phyloP scores from a whole-genome alignment of 2,329 filamentous ascomycete species.

The Phyllosticta ampelicida region DNA sequence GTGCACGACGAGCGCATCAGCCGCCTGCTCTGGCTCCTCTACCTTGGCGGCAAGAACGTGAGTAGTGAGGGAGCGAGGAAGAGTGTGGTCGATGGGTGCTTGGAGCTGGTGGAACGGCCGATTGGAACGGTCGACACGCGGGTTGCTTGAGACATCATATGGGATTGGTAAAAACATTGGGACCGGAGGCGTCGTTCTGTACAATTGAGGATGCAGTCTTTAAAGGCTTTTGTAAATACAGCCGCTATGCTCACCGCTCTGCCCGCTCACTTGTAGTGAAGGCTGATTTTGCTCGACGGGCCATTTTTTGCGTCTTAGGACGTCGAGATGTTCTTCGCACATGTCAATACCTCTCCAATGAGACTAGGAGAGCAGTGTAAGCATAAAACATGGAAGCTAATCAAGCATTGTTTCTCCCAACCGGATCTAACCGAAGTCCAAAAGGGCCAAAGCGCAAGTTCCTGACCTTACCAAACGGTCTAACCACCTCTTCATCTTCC shows the following conservation, averaged over 20 bases:
- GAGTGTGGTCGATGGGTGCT: slow-evolving; percentile 76
- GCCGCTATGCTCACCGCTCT: not conserved
- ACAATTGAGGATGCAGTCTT: not conserved
- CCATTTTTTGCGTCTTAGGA: not conserved
- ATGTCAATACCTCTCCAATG: too few relatives aligned
- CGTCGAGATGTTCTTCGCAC: too few relatives aligned
- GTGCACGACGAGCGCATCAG: slow-evolving; percentile 72
- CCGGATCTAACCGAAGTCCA: too few relatives aligned
- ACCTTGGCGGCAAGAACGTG: slow-evolving; percentile 75
- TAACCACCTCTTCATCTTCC: too few relatives aligned
- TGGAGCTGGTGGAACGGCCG: slow-evolving; percentile 79
- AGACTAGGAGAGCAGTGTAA: too few relatives aligned
- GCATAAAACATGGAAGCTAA: too few relatives aligned
- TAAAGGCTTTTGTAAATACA: not conserved
- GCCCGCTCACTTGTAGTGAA: not conserved
- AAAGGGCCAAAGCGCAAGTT: too few relatives aligned
- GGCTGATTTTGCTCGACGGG: not conserved
- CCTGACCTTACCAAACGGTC: too few relatives aligned
- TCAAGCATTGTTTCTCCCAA: too few relatives aligned
- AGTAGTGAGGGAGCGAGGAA: slow-evolving; percentile 72
- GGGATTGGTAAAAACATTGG: not conserved
- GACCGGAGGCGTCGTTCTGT: not conserved
- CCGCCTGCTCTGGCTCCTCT: slow-evolving; percentile 78
- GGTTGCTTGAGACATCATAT: slow-evolving; percentile 38
- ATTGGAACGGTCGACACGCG: slow-evolving; percentile 77